These are phyloP conservation scores for Gentiana straminea DNA, from an alignment of 257 asterid species.

Conservation along the genomic window DNA sequence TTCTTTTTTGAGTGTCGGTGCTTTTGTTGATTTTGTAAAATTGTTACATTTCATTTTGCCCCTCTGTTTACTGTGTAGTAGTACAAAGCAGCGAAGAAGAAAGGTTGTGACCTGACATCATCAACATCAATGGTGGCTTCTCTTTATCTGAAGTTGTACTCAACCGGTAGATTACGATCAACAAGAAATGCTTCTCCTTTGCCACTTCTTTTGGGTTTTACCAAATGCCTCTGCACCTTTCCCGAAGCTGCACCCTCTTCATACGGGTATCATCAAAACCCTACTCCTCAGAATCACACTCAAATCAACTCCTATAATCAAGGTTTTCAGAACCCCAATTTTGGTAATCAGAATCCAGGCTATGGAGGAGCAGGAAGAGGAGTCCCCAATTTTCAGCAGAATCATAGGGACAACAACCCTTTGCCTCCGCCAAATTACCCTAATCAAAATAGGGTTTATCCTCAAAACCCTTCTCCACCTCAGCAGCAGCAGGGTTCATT, in stretches of 20 bases:
- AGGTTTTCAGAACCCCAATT: slow-evolving; percentile 15
- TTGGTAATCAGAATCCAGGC: not conserved
- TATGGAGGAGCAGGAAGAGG: slow-evolving; percentile 7
- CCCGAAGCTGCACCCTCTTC: slow-evolving; percentile 20
- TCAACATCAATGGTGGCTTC: slow-evolving; percentile 9
- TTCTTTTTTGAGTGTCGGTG: too few relatives aligned
- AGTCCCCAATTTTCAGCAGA: slow-evolving; percentile 4
- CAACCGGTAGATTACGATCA: not conserved
- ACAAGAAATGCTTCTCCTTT: slow-evolving; percentile 13
- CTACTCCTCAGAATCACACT: slow-evolving; percentile 20
- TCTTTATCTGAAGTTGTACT: not conserved
- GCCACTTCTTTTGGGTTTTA: slow-evolving; percentile 22
- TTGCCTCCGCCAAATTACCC: slow-evolving; percentile 5
- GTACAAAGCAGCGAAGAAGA: too few relatives aligned
- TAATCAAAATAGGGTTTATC: slow-evolving; percentile 29
- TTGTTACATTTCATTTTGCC: too few relatives aligned
- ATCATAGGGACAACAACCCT: slow-evolving; percentile 10
- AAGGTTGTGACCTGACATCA: too few relatives aligned
- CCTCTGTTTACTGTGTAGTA: too few relatives aligned
- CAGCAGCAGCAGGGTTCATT: slow-evolving; percentile 12
- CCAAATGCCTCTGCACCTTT: slow-evolving; percentile 4
- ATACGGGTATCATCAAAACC: slow-evolving; percentile 19
- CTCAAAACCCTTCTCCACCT: slow-evolving; percentile 18
- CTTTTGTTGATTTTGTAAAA: too few relatives aligned
- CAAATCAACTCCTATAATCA: slow-evolving; percentile 3